These are phyloP conservation scores for Mycena rosella DNA, from an alignment of 768 basidiomycete species.

Conservation along the genomic window DNA sequence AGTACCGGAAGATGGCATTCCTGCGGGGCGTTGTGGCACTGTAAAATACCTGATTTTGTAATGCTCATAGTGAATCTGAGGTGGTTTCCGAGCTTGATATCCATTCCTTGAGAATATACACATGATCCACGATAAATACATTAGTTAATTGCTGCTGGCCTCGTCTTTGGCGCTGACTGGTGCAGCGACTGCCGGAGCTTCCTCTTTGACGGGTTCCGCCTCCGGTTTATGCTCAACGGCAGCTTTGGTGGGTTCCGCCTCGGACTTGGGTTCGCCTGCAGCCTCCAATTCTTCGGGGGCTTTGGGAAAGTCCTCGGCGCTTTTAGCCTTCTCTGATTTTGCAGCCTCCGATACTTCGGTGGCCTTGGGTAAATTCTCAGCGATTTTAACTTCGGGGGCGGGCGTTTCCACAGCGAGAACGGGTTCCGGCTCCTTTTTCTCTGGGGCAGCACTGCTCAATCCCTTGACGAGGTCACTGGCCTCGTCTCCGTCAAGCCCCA, in stretches of 20 bases:
- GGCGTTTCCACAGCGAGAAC: slow-evolving; percentile 6
- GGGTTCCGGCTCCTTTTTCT: slow-evolving; percentile 35
- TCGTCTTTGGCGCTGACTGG: not conserved
- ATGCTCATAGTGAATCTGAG: too few species aligned
- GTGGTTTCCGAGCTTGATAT: too few species aligned
- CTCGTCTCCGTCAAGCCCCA: slow-evolving; percentile 83
- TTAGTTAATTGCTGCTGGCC: slow-evolving; percentile 4
- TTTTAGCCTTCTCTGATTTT: slow-evolving; percentile 29
- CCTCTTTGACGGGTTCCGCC: not conserved
- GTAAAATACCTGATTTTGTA: not conserved
- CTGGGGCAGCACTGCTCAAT: slow-evolving; percentile 53
- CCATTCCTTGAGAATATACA: not conserved
- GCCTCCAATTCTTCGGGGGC: not conserved
- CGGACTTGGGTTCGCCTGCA: not conserved
- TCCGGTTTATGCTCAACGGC: not conserved
- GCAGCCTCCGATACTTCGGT: not conserved
- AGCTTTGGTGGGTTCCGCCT: not conserved
- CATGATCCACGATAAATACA: slow-evolving; percentile 9
- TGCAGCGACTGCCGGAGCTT: not conserved
- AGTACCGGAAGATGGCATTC: too few species aligned
- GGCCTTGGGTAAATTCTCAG: slow-evolving; percentile 1
- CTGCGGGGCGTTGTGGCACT: not conserved
- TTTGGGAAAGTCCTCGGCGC: not conserved
- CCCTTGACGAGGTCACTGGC: slow-evolving; percentile 81
- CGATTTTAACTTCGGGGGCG: not conserved